phyloP scores from a whole-genome alignment of 2,329 filamentous ascomycete species.

The Coleophoma eucalyptorum region DNA sequence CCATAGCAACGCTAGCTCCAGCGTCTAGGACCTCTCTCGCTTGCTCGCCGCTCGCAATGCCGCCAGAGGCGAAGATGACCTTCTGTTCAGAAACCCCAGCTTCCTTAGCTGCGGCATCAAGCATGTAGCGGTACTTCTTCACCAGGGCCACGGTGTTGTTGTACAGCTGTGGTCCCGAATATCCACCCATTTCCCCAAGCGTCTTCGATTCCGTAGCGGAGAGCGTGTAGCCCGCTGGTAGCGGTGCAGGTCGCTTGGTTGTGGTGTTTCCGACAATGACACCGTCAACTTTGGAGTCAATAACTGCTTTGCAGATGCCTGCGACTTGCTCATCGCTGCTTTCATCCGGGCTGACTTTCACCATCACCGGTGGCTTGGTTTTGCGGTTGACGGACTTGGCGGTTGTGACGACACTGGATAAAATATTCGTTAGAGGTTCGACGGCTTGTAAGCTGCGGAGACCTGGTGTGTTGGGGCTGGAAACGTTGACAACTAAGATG shows the following conservation, averaged over 20 bases:
- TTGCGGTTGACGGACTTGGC: slow-evolving; percentile 66
- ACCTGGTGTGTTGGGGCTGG: slow-evolving; percentile 92
- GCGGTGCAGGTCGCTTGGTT: slow-evolving; percentile 68
- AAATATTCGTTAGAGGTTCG: slow-evolving; percentile 75
- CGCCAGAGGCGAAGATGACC: slow-evolving; percentile 89
- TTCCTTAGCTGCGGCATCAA: slow-evolving; percentile 41
- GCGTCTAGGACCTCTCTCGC: slow-evolving; percentile 79
- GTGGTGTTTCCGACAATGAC: slow-evolving; percentile 98
- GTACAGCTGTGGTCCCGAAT: slow-evolving; percentile 88
- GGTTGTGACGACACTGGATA: slow-evolving; percentile 78
- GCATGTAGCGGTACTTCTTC: slow-evolving; percentile 67
- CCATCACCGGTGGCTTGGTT: slow-evolving; percentile 81
- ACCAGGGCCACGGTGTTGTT: slow-evolving; percentile 76
- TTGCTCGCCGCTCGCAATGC: slow-evolving; percentile 84
- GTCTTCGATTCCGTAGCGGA: slow-evolving; percentile 62
- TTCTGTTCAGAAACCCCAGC: slow-evolving; percentile 41
- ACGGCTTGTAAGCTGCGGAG: slow-evolving; percentile 82
- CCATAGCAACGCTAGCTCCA: slow-evolving; percentile 85
- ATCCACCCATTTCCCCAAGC: slow-evolving; percentile 77
- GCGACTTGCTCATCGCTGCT: slow-evolving; percentile 79
- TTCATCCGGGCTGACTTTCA: slow-evolving; percentile 97
- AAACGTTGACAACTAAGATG: slow-evolving; percentile 96
- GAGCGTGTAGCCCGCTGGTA: slow-evolving; percentile 64
- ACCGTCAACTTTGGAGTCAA: slow-evolving; percentile 82
- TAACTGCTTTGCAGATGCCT: slow-evolving; percentile 84